Evolutionary conservation across 495 filamentous ascomycete genomes (phyloP).

Genomic region (Penicillium goetzii): DNA sequence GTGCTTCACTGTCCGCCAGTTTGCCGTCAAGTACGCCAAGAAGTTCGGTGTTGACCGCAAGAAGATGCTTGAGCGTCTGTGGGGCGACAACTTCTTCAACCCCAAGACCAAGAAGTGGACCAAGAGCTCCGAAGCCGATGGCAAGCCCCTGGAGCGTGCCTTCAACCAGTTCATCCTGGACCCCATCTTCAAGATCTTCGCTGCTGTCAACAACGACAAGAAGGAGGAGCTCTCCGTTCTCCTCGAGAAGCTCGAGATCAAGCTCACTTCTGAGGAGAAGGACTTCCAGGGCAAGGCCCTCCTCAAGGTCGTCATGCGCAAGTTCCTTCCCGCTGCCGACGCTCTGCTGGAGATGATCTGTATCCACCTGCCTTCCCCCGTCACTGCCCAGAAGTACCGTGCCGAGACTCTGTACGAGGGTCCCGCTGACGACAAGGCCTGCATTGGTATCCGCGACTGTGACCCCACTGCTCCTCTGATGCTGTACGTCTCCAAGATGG

Average conservation of each 20-base stretch:
- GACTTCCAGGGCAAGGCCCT: conserved; percentile 96
- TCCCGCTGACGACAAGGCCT: conserved; percentile 86
- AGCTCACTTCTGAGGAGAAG: conserved; percentile 82
- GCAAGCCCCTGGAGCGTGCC: conserved; percentile 89
- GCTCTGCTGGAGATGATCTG: conserved; percentile 99
- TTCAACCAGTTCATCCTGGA: conserved; percentile 99
- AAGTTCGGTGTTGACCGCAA: conserved; percentile 99
- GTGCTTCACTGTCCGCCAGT: conserved; percentile 99
- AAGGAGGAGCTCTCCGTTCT: conserved; percentile 86
- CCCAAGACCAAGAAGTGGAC: conserved; percentile 99
- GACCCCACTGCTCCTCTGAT: conserved; percentile 97
- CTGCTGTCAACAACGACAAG: conserved; percentile 95
- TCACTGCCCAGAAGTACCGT: conserved; percentile 97
- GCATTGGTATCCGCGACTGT: conserved; percentile 96
- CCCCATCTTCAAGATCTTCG: conserved; percentile 99
- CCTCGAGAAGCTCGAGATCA: conserved; percentile 89
- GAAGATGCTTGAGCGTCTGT: conserved; percentile 99
- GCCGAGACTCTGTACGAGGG: conserved; percentile 98
- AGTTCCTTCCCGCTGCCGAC: conserved; percentile 97
- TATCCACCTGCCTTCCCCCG: conserved; percentile 95
- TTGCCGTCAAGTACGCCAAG: conserved; percentile 95
- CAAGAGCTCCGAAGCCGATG: conserved; percentile 77
- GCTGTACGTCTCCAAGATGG: conserved; percentile 99
- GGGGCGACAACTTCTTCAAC: conserved; percentile 99
- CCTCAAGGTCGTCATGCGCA: conserved; percentile 96